Conservation (phyloP, 2,329 filamentous ascomycete genomes). For the Cytospora paraplurivora region DNA sequence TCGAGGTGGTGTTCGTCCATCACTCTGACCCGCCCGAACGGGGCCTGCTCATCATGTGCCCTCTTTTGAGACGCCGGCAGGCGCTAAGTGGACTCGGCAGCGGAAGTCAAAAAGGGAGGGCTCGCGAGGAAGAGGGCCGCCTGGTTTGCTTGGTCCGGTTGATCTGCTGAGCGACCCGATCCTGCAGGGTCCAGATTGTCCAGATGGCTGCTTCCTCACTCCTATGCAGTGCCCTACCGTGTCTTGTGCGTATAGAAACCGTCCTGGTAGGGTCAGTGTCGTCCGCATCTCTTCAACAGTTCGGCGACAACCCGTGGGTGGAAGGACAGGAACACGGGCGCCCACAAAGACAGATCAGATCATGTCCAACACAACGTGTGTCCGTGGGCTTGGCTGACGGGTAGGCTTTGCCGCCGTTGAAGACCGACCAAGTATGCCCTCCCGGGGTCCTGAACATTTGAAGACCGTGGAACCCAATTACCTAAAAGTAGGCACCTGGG, state of each 20-base stretch:
- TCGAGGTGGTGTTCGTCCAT: conserved; percentile 25
- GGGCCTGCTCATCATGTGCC: conserved; percentile 27
- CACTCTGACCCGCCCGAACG: conserved; percentile 25
- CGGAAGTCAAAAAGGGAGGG: conserved; percentile 25
- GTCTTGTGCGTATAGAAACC: neutral
- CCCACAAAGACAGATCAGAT: conserved; percentile 12
- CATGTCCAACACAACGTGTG: conserved; percentile 18
- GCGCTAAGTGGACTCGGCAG: conserved; percentile 27
- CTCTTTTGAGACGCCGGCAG: conserved; percentile 25
- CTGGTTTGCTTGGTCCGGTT: conserved; percentile 3
- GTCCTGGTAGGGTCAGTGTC: conserved; percentile 28
- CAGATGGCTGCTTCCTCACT: neutral
- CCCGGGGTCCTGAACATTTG: conserved; percentile 4
- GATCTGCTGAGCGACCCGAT: conserved; percentile 27
- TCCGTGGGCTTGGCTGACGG: conserved; percentile 7
- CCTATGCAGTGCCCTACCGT: neutral
- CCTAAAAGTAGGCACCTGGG: neutral
- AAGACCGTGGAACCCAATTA: neutral
- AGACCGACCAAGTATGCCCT: conserved; percentile 6
- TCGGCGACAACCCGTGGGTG: conserved; percentile 22
- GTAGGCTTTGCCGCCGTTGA: conserved; percentile 16
- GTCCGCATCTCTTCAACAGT: conserved; percentile 12
- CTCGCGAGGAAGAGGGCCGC: conserved; percentile 3
- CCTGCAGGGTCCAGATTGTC: conserved; percentile 21
- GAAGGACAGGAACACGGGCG: conserved; percentile 14